Conservation (phyloP, 2,329 filamentous ascomycete species). For the Alternaria ventricosa region DNA sequence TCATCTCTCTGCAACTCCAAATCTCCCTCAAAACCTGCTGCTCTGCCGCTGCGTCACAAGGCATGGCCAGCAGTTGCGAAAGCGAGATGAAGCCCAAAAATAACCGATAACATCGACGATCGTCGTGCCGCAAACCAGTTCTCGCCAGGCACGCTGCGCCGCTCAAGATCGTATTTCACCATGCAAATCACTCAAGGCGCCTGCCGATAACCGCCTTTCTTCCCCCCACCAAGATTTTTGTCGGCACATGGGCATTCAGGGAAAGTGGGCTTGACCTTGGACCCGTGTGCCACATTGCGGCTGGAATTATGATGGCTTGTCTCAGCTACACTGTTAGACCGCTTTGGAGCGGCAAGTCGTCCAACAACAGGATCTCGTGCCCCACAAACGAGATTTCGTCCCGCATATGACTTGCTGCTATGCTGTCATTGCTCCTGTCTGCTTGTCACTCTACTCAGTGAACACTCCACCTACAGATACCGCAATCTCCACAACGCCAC, state of each 20-base stretch:
- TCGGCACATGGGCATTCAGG: slow-evolving; percentile 5
- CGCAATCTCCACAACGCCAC: not conserved
- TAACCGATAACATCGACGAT: slow-evolving; percentile 10
- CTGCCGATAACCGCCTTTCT: slow-evolving; percentile 5
- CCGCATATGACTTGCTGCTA: not conserved
- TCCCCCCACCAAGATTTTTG: not conserved
- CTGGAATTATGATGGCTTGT: not conserved
- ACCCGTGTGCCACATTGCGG: not conserved
- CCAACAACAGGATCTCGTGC: not conserved
- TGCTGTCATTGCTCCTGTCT: not conserved
- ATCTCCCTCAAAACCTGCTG: slow-evolving; percentile 1
- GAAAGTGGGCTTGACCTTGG: not conserved
- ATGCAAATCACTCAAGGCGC: slow-evolving; percentile 3
- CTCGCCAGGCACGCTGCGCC: slow-evolving; percentile 8
- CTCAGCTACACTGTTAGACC: not conserved
- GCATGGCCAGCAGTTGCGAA: not conserved
- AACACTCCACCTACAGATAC: not conserved
- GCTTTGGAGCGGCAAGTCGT: slow-evolving; percentile 3
- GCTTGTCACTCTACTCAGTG: not conserved
- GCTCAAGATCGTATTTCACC: slow-evolving; percentile 7
- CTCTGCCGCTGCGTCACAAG: slow-evolving; percentile 5
- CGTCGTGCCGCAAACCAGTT: slow-evolving; percentile 3
- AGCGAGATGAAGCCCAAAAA: not conserved
- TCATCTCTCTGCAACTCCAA: not conserved
- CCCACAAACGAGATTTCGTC: not conserved